A percentile compares a stretch with the other conserved stretches of the same genome.
phyloP scores from a whole-genome alignment of 805 yeast genomes.

The Nakazawaea sp. region DNA sequence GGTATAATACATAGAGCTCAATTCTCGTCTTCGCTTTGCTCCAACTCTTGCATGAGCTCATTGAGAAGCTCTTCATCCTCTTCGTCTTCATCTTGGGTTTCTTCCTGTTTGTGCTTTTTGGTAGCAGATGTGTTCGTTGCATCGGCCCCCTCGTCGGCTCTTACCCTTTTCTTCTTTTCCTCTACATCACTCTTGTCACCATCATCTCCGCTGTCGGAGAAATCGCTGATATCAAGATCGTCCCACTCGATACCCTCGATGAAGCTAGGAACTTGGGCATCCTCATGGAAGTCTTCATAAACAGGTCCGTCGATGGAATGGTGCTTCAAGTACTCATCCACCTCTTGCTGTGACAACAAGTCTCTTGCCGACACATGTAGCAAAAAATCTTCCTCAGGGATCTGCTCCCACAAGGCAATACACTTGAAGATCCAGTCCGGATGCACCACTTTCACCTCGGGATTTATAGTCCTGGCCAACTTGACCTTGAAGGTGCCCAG shows the following conservation, averaged over 20 bases:
- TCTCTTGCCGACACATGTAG: slow-evolving; percentile 45
- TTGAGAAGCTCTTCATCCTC: slow-evolving; percentile 9
- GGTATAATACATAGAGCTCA: no score
- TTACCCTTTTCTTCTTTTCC: not conserved
- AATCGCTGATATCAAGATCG: slow-evolving; percentile 50
- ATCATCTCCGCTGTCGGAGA: slow-evolving; percentile 38
- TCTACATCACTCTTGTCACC: slow-evolving; percentile 21
- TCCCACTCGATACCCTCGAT: slow-evolving; percentile 35
- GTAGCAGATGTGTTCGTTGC: not conserved
- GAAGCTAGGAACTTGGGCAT: slow-evolving; percentile 10
- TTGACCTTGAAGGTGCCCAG: slow-evolving; percentile 82
- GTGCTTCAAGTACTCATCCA: slow-evolving; percentile 31
- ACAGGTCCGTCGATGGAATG: slow-evolving; percentile 17
- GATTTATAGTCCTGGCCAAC: slow-evolving; percentile 59
- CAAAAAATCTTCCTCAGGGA: slow-evolving; percentile 53
- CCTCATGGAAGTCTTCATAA: slow-evolving; percentile 31
- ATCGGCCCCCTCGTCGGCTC: slow-evolving; percentile 8
- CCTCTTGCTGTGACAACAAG: slow-evolving; percentile 37
- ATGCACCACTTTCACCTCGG: slow-evolving; percentile 66
- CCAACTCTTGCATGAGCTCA: slow-evolving; percentile 10
- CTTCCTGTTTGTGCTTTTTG: slow-evolving; percentile 1
- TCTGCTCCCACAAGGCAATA: slow-evolving; percentile 68
- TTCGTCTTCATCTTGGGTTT: slow-evolving; percentile 4
- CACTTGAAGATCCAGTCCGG: slow-evolving; percentile 93
- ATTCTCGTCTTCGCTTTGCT: slow-evolving; percentile 8